Evolutionary conservation across 805 yeast genomes (phyloP), one percentile per base, ranked within the genome.

Genomic region (Zygosaccharomyces gambellarensis): DNA sequence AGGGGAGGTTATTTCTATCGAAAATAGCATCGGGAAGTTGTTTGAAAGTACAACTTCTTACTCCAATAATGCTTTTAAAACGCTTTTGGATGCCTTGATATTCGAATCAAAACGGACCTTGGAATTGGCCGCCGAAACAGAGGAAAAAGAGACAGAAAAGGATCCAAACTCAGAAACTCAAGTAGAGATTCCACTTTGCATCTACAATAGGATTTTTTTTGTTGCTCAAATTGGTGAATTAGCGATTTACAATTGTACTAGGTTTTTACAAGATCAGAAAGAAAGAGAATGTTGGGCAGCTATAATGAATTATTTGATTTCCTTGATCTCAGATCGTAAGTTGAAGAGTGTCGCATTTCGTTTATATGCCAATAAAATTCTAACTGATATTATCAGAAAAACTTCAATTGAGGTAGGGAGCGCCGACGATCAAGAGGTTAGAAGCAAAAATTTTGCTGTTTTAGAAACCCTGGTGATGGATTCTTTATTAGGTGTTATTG

Each of bases 21-120:
- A 81, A 42, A 65, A 61, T 5, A 79, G 90, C 0, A 65, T 82
- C 14, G 66, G 68, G n/a, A 85, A 82, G 52, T 70, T 90, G 28
- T 67, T 78, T 48, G 90, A 83, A 27, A 81, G 85, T 45, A 75
- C 92, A 1, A 67, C 68, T 11, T 75, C 75, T 5, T 86, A 82
- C 51, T 75, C 82, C 1, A 67, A 70, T 2, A 64, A 66, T 0
- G 76, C 89, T 0, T 80, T 82, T 50, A 47, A 61, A 4, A 73
- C 71, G 6, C 63, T 90, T 19, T 47, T 83, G 1, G 56, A 63
- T 1, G 74, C 83, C 0, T 57, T 84, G 34, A 71, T 77, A 9
- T 61, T 62, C 0, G 67, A 82, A 11, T 76, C 80, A 2, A 63
- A 67, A 17, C 55, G 53, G 1, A 32, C 63, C 3, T 45, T 59